phyloP scores from a whole-genome alignment of 2,329 filamentous ascomycete genomes.

The Scedosporium minutisporum region DNA sequence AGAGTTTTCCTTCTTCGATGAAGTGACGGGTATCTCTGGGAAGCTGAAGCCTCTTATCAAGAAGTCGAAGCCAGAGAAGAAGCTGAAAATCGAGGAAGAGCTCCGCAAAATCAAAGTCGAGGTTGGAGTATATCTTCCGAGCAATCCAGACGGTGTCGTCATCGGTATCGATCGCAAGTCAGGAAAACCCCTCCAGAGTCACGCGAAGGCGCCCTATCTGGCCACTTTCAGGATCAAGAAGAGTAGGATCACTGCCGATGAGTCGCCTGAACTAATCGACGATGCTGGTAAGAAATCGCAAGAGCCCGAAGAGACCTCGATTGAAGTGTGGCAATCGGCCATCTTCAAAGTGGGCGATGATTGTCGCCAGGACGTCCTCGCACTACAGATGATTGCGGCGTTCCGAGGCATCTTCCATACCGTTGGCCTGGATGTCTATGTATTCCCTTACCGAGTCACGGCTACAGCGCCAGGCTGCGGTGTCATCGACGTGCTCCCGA shows the following conservation, averaged over 20 bases:
- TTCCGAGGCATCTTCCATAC: conserved; percentile 96
- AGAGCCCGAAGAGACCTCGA: conserved; percentile 46
- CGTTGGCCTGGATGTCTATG: conserved; percentile 90
- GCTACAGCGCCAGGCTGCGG: conserved; percentile 95
- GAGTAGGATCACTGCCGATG: conserved; percentile 35
- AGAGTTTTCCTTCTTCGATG: conserved; percentile 96
- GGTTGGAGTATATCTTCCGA: conserved; percentile 91
- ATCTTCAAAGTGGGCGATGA: conserved; percentile 99
- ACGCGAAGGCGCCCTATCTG: conserved; percentile 98
- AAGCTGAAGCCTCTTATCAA: conserved; percentile 93
- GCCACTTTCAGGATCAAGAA: conserved; percentile 96
- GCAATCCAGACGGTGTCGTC: conserved; percentile 93
- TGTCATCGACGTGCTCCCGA: conserved; percentile 95
- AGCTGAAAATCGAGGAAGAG: conserved; percentile 98
- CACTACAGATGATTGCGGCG: conserved; percentile 93
- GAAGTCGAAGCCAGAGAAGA: conserved; percentile 88
- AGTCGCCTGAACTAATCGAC: conserved; percentile 4
- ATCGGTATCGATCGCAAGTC: conserved; percentile 98
- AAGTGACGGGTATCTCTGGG: conserved; percentile 90
- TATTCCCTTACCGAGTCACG: conserved; percentile 94
- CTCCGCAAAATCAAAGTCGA: conserved; percentile 95
- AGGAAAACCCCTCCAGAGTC: conserved; percentile 91
- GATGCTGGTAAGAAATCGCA: conserved; percentile 36
- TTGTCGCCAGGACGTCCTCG: conserved; percentile 92
- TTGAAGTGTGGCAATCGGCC: conserved; percentile 97